Base-by-base conservation (phyloP, 805 yeast genomes). In the Lipomyces starkeyi region DNA sequence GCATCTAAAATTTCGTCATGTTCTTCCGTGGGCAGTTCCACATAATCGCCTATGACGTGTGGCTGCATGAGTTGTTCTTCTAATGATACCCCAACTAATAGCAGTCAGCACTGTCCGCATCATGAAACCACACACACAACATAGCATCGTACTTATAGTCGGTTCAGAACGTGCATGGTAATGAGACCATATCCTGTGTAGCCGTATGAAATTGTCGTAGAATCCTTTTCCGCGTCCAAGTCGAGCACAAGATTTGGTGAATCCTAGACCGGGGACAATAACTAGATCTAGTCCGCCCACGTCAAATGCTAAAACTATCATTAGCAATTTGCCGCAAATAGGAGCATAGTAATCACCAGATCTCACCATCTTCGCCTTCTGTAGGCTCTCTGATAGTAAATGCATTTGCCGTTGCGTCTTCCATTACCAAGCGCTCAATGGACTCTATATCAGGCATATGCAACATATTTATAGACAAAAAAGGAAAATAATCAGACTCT, bases 221-320 rank as follows among this genome's bases (percentile, higher is more conserved):
- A 86, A 93, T 0, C 98, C 99, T 4, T 88, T 94, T 0, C 99
- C 99, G 76, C 92, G 97, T 0, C 99, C 99, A 63, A 94, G 76
- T 63, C 99, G 77, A 13, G 81, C 77, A 27, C 87, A 73, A 13
- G 75, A 71, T 13, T 49, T 71, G 0, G 91, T 84, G 77, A 91
- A 93, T 0, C 91, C 97, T 1, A 94, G 88, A 0, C 97, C 98
- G 0, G 98, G 98, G 0, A 94, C 82, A 6, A 94, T 78, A 6
- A 94, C 80, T 9, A 94, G 73, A 73, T 94, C 98, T 27, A 94
- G 78, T 0, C 86, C 87, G 3, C 71, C 74, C 0, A 74, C 77
- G 2, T 73, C 74, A 14, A 69, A 62, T 11, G 75, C 76, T 5
- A 61, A 13, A 22, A 25, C 34, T 8, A 6, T 25, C 34, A 59